phyloP scores from a whole-genome alignment of 768 basidiomycete genomes.

The Tremella yokohamensis region DNA sequence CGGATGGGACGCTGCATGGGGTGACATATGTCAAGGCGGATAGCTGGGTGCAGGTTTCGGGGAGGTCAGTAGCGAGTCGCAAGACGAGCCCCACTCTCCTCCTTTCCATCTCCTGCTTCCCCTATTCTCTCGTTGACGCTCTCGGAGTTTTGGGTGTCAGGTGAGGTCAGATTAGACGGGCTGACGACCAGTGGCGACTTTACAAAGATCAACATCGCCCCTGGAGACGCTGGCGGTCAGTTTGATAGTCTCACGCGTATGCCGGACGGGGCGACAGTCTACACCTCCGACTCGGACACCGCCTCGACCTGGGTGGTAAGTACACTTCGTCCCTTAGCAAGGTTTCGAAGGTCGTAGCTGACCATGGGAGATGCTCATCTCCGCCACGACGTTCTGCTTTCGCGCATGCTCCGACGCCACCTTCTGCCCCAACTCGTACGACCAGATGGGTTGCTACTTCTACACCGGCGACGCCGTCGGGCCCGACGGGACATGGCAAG shows the following conservation, averaged over 20 bases:
- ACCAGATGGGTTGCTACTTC: constrained; percentile 40
- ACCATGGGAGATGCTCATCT: constrained; percentile 39
- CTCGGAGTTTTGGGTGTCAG: no score
- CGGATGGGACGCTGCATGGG: constrained; percentile 41
- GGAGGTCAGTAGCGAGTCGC: constrained; percentile 29
- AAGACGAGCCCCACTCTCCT: background rate
- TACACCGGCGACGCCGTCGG: constrained; percentile 31
- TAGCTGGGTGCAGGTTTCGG: constrained; percentile 43
- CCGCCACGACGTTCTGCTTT: constrained; percentile 37
- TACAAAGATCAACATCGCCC: constrained; percentile 42
- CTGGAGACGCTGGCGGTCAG: constrained; percentile 39
- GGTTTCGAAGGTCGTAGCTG: background rate
- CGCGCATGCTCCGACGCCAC: constrained; percentile 40
- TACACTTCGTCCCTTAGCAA: background rate
- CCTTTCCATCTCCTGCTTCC: background rate
- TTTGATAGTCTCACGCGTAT: constrained; percentile 31
- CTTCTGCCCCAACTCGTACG: constrained; percentile 38
- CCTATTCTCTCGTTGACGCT: no score
- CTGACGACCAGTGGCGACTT: constrained; percentile 39
- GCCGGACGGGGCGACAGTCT: constrained; percentile 30
- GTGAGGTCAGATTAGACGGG: background rate
- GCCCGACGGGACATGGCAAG: constrained; percentile 27
- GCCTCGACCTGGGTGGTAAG: constrained; percentile 42
- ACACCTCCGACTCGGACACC: constrained; percentile 20
- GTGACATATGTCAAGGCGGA: constrained; percentile 43